Evolutionary conservation across 2,329 filamentous ascomycete genomes (phyloP).

Genomic region (Pezicula radicicola): DNA sequence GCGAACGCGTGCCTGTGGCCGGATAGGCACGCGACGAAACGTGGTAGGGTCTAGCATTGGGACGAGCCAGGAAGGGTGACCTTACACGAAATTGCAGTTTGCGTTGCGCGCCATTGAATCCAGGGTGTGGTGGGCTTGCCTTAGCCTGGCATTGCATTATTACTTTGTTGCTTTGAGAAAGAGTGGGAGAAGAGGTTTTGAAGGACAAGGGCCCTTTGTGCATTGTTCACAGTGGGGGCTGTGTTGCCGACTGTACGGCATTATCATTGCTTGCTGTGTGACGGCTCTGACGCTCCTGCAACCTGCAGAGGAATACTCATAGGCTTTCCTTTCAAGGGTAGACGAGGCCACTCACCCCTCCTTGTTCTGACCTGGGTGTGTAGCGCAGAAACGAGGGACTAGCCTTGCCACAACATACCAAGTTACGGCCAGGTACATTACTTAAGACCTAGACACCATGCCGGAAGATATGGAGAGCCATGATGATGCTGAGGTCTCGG

Average conservation of each 20-base stretch:
- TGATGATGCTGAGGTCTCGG: conserved; percentile 30
- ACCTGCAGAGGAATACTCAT: not conserved
- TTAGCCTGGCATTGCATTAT: not conserved
- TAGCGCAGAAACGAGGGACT: conserved; percentile 10
- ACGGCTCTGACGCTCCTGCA: not conserved
- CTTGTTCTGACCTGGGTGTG: not conserved
- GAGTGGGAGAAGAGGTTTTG: not conserved
- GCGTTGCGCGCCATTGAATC: not conserved
- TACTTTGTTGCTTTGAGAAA: not conserved
- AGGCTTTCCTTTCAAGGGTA: not conserved
- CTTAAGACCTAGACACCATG: conserved; percentile 24
- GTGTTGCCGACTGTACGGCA: not conserved
- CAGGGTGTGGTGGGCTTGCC: not conserved
- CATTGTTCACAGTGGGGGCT: not conserved
- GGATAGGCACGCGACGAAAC: conserved; percentile 29
- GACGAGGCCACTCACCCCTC: not conserved
- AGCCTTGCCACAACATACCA: not conserved
- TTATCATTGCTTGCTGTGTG: not conserved
- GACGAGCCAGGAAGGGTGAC: not conserved
- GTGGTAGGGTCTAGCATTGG: conserved; percentile 19
- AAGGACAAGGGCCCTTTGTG: not conserved
- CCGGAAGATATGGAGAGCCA: conserved; percentile 29
- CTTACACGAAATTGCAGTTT: not conserved
- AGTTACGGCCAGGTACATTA: not conserved
- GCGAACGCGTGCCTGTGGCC: conserved; percentile 28